Evolutionary conservation across 2,329 filamentous ascomycete species (phyloP).

Genomic region (Pleurostoma richardsiae): DNA sequence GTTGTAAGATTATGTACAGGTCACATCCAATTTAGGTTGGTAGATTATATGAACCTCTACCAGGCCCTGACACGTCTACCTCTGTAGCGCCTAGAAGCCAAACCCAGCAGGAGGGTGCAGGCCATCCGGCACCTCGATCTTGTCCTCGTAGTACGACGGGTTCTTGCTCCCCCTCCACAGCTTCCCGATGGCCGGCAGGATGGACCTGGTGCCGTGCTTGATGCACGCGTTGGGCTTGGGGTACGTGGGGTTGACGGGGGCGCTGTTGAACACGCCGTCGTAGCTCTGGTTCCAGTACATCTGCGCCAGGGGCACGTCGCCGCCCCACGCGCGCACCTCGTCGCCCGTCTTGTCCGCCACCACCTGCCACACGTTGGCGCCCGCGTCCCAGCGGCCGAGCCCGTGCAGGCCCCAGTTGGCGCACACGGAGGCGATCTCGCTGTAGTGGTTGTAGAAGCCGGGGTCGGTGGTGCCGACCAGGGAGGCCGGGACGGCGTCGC

Average conservation of each 20-base stretch:
- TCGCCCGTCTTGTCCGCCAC: constrained; percentile 60
- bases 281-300: constrained; percentile 15
- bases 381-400: constrained; percentile 67
- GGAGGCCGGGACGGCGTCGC: constrained; percentile 63
- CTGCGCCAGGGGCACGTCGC: constrained; percentile 3
- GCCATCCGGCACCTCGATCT: constrained; percentile 19
- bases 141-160: constrained; percentile 18
- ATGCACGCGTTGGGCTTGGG: constrained; percentile 18
- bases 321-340: constrained; percentile 13
- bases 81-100: neutral
- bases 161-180: constrained; percentile 15
- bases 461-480: constrained; percentile 63
- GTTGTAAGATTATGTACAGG: too few relatives aligned
- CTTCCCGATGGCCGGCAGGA: constrained; percentile 12
- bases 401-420: constrained; percentile 68
- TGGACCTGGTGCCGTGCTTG: constrained; percentile 14
- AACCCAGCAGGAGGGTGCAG: constrained; percentile 17
- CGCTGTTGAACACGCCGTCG: constrained; percentile 20
- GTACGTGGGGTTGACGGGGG: constrained; percentile 13
- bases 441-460: constrained; percentile 71
- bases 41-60: too few relatives aligned
- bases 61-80: too few relatives aligned
- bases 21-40: too few relatives aligned
- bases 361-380: constrained; percentile 62
- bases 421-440: constrained; percentile 58